Conservation (phyloP, 331 rosid species). For the Arachis monticola region DNA sequence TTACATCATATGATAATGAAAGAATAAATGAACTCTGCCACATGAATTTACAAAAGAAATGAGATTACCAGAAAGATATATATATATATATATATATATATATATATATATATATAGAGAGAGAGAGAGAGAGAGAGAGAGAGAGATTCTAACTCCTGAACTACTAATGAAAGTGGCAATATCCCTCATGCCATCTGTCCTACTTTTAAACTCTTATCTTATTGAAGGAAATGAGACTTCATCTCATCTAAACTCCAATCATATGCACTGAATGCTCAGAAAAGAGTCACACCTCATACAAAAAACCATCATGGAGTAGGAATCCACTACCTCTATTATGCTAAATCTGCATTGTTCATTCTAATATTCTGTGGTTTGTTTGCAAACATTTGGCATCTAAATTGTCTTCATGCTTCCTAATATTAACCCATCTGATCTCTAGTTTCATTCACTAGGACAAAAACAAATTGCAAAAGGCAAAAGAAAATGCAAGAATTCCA, state of each 20-base stretch:
- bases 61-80: background rate
- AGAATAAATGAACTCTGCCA: constrained; percentile 10
- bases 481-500: constrained; percentile 28
- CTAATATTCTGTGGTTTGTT: background rate
- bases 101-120: too few species aligned
- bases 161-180: too few species aligned
- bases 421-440: constrained; percentile 1
- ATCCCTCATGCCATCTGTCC: too few species aligned
- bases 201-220: background rate
- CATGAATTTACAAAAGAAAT: constrained; percentile 7
- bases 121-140: too few species aligned
- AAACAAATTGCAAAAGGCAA: constrained; percentile 6
- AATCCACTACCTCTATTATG: constrained; percentile 15
- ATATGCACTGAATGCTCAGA: constrained; percentile 19
- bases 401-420: constrained; percentile 28
- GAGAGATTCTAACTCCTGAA: too few species aligned
- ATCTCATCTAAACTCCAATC: constrained; percentile 26
- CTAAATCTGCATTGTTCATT: constrained; percentile 16
- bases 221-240: background rate
- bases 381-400: constrained; percentile 32
- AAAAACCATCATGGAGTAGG: background rate
- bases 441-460: constrained; percentile 29
- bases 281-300: background rate
- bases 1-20: background rate
- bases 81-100: too few species aligned